Percentiles rank a stretch among this genome's conserved stretches.
phyloP scores from a whole-genome alignment of 306 rosid genomes.

The Gleditsia sinensis region DNA sequence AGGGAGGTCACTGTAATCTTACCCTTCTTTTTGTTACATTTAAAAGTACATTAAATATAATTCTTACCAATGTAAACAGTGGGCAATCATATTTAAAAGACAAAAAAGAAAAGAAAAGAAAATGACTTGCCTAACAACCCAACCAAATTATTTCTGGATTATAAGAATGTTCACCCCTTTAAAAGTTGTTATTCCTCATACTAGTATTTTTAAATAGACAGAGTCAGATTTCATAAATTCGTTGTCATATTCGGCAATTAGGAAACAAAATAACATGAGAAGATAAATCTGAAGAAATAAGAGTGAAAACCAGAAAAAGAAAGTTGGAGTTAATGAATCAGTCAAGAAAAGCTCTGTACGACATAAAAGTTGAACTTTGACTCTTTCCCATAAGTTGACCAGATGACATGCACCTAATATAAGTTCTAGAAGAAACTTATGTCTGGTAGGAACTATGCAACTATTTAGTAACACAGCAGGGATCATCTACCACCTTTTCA shows the following conservation, averaged over 20 bases:
- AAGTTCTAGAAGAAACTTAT: slow-evolving; percentile 1
- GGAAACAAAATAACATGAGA: not conserved
- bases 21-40: no score
- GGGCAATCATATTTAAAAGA: no score
- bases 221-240: no score
- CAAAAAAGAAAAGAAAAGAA: not conserved
- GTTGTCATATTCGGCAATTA: not conserved
- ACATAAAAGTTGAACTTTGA: not conserved
- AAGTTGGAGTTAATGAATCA: no score
- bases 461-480: not conserved
- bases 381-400: not conserved
- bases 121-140: not conserved
- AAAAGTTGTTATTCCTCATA: not conserved
- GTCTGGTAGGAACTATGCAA: not conserved
- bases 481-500: slow-evolving; percentile 52
- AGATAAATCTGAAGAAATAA: no score
- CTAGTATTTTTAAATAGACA: not conserved
- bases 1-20: no score
- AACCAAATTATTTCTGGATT: not conserved
- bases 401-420: slow-evolving; percentile 4
- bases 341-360: no score
- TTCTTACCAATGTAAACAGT: no score
- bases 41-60: no score
- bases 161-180: not conserved
- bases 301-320: no score